Evolutionary conservation across 2,329 filamentous ascomycete genomes (phyloP).

Genomic region (Colletotrichum graminicola): DNA sequence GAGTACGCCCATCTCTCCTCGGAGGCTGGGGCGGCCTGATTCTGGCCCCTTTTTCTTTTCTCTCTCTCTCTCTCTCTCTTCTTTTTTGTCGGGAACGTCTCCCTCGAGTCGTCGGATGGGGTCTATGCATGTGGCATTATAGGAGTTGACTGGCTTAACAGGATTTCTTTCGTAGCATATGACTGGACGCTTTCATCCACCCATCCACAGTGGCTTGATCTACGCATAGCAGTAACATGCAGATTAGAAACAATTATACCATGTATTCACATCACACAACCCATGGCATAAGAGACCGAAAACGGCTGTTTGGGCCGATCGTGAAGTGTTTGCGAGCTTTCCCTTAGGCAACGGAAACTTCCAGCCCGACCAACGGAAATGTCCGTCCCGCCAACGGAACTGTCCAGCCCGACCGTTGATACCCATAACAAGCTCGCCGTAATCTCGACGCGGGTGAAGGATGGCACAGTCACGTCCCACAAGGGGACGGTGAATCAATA

Average conservation of each 20-base stretch:
- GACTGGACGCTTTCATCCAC: not conserved
- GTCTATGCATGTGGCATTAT: constrained; percentile 23
- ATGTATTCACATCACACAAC: constrained; percentile 14
- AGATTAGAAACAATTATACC: constrained; percentile 16
- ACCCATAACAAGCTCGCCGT: not conserved
- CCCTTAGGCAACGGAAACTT: not conserved
- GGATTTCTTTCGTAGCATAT: constrained; percentile 9
- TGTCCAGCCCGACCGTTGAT: not conserved
- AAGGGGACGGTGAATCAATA: not conserved
- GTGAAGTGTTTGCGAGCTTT: not conserved
- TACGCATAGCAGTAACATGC: constrained; percentile 27
- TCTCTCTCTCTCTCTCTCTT: not conserved
- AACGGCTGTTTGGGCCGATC: not conserved
- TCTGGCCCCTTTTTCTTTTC: not conserved
- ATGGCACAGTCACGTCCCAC: not conserved
- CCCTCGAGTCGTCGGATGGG: not conserved
- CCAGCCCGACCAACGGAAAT: not conserved
- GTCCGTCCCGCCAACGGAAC: no score
- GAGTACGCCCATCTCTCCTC: constrained; percentile 29
- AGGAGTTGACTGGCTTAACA: constrained; percentile 27
- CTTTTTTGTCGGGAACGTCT: not conserved
- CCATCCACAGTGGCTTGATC: not conserved
- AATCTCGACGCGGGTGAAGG: not conserved
- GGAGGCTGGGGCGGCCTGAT: constrained; percentile 1
- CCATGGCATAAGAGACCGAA: not conserved